A percentile compares a stretch with the other conserved stretches of the same genome.
Conservation (phyloP, 106 monocot species). For the Dendrobium officinale region DNA sequence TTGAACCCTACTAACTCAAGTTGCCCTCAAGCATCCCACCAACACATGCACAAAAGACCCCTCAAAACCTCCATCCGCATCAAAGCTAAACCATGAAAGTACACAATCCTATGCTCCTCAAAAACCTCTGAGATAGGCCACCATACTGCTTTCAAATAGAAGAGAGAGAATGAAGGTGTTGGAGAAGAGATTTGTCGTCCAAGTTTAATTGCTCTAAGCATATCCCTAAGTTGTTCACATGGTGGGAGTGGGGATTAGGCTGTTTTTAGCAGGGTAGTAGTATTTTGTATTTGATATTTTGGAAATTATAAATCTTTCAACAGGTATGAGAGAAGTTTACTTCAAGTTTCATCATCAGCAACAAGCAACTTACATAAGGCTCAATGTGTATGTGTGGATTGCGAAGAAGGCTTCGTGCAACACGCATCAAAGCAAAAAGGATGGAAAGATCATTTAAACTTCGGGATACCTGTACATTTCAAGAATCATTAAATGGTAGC, state of each 20-base stretch:
- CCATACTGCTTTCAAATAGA: not conserved
- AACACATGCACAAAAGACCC: not conserved
- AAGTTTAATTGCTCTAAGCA: not conserved
- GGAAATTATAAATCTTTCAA: not conserved
- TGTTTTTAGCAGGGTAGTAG: not conserved
- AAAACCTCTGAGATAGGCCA: not conserved
- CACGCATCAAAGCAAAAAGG: conserved; percentile 87
- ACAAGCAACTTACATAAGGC: conserved; percentile 75
- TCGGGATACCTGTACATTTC: conserved; percentile 45
- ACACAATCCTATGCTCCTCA: not conserved
- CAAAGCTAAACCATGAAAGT: conserved; percentile 3
- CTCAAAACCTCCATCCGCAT: not conserved
- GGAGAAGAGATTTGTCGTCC: not conserved
- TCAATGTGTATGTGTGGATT: conserved; percentile 96
- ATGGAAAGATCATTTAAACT: conserved; percentile 70
- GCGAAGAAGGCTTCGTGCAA: conserved; percentile 79
- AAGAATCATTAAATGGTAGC: not conserved
- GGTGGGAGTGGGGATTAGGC: not conserved
- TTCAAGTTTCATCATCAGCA: not conserved
- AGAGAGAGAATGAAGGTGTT: not conserved
- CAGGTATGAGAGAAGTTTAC: not conserved
- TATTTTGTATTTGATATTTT: not conserved
- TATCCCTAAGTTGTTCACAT: not conserved
- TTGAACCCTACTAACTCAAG: not conserved
- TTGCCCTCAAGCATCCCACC: not conserved